Percentiles rank a stretch among this genome's conserved stretches.
phyloP scores from a whole-genome alignment of 2,329 filamentous ascomycete species.

The Tolypocladium guangdongense region DNA sequence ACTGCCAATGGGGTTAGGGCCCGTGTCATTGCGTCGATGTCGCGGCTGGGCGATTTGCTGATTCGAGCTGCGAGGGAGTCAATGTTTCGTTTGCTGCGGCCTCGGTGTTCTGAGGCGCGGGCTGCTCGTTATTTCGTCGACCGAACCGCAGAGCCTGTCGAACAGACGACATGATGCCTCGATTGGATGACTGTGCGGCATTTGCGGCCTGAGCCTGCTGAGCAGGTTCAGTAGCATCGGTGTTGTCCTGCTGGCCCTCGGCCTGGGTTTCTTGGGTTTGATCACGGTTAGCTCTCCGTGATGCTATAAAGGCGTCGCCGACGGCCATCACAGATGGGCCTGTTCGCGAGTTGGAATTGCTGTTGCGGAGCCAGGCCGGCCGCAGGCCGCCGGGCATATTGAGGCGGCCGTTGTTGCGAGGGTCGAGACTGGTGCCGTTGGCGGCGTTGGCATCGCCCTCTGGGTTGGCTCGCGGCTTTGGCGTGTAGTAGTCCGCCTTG shows the following conservation, averaged over 20 bases:
- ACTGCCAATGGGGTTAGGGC: not conserved
- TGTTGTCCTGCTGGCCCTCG: conserved; percentile 3
- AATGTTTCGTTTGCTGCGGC: conserved; percentile 11
- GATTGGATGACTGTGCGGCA: not conserved
- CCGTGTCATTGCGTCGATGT: conserved; percentile 4
- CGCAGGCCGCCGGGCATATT: conserved; percentile 35
- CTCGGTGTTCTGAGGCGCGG: conserved; percentile 6
- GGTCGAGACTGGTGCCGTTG: conserved; percentile 15
- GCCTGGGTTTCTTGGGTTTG: not conserved
- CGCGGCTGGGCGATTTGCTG: conserved; percentile 22
- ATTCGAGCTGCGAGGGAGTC: conserved; percentile 37
- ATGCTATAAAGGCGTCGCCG: not conserved
- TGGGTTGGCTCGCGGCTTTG: conserved; percentile 63
- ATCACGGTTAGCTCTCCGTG: conserved; percentile 1
- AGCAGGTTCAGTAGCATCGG: not conserved
- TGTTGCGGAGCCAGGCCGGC: conserved; percentile 25
- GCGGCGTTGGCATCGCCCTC: conserved; percentile 11
- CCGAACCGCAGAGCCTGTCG: conserved; percentile 22
- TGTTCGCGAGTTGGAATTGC: conserved; percentile 1
- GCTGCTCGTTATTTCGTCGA: conserved; percentile 13
- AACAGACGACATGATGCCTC: conserved; percentile 19
- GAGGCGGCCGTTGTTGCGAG: conserved; percentile 31
- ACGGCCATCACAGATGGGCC: not conserved
- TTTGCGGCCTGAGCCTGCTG: conserved; percentile 1
- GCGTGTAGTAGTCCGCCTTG: conserved; percentile 95